Base-by-base conservation (phyloP, 2,329 filamentous ascomycete species). In the Ophiostoma tasmaniense region DNA sequence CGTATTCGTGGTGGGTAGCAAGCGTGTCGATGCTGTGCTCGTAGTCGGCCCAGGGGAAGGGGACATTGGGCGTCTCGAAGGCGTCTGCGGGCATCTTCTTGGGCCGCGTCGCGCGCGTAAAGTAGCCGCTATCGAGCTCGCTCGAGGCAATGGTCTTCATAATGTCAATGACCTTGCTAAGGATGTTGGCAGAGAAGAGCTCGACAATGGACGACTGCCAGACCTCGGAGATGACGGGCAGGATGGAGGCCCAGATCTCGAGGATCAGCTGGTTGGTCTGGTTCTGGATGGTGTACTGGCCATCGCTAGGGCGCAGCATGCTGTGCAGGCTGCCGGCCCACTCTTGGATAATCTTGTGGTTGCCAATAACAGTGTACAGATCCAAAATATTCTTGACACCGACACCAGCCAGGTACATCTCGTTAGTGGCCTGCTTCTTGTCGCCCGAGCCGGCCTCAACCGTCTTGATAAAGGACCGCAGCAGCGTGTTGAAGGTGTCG, bases 161-260 rank as follows among this genome's bases (percentile, higher is more conserved):
- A 64, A 97, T 94, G 39, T 93, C 90, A 70, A 98, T 87, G 17
- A 97, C 82, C 68, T 88, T 89, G 73, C 91, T 90, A 22, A 95
- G 87, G 59, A 93, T 90, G 1, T 55, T 35, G 30, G 88, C 89
- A 2, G 90, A 88, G 0, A 92, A 87, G 74, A 92, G 93, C 73
- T 97, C 92, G 22, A 95, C 87, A 65, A 96, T 86, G 33, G 87
- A 82, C 0, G 93, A 96, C 73, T 92, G 88, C 96, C 95, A 99
- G 35, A 98, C 85, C 64, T 89, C 85, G 69, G 86, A 85, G 55
- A 95, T 85, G 64, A 90, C 86, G 0, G 93, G 91, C 17, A 97
- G 80, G 33, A 97, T 87, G 33, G 89, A 87, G 79, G 90, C 87
- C 59, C 95, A 89, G 59, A 98, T 80, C 76, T 98, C 94, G 6